Percentiles rank a stretch among this genome's conserved stretches.
These are phyloP conservation scores for Ulota crispa DNA, from an alignment of 225 moss, liverwort and hornwort genomes.

Conservation along the genomic window DNA sequence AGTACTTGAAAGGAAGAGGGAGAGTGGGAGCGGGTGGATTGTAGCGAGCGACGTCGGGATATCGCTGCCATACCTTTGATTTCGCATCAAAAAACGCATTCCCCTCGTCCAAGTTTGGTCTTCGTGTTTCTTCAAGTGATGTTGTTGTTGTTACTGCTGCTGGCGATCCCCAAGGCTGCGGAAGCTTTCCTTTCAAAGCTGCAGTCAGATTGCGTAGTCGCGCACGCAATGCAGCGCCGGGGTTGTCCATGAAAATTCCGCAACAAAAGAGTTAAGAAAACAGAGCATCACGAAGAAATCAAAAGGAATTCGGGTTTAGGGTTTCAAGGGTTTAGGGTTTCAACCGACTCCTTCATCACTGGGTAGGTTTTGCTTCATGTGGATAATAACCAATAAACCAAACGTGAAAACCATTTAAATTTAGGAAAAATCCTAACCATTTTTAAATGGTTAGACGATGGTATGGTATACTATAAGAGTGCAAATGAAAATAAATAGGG, in stretches of 20 bases:
- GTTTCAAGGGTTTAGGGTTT: background rate
- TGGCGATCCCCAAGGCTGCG: background rate
- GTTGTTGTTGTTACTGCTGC: background rate
- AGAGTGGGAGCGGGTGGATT: conserved; percentile 41
- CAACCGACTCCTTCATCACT: too few species aligned
- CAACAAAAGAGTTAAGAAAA: background rate
- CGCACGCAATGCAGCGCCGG: background rate
- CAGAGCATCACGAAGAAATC: background rate
- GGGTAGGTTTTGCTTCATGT: too few species aligned
- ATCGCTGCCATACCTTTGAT: conserved; percentile 27
- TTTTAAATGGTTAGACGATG: too few species aligned
- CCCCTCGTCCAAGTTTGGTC: conserved; percentile 16
- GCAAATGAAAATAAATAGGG: too few species aligned
- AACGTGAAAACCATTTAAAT: too few species aligned
- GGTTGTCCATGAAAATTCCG: conserved; percentile 12
- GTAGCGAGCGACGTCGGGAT: conserved; percentile 39
- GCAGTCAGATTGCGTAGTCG: background rate
- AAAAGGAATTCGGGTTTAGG: background rate
- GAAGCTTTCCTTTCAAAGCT: background rate
- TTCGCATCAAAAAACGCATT: conserved; percentile 34
- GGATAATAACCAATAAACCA: too few species aligned
- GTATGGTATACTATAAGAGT: too few species aligned
- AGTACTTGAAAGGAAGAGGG: conserved; percentile 46
- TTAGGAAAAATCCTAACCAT: too few species aligned
- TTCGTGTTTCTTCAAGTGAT: background rate